phyloP scores from a whole-genome alignment of 2,329 filamentous ascomycete genomes.

The Lecanicillium sp. region DNA sequence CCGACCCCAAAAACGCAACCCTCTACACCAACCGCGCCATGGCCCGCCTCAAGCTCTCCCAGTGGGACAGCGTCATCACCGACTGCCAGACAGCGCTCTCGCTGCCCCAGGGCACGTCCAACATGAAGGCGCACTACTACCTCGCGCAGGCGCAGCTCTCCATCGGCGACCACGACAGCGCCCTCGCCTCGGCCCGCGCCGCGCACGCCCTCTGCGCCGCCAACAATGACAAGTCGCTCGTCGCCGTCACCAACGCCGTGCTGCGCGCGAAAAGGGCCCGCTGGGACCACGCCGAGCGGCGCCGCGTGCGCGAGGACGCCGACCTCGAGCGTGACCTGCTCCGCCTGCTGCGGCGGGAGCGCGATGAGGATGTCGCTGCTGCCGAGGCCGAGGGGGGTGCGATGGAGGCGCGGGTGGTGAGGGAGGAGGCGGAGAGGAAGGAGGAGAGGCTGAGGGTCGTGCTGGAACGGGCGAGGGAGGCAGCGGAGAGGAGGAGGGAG shows the following conservation, averaged over 20 bases:
- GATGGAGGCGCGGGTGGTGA: constrained; percentile 39
- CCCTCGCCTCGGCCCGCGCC: constrained; percentile 58
- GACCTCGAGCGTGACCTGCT: constrained; percentile 56
- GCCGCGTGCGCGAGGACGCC: constrained; percentile 45
- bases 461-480: constrained; percentile 43
- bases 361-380: constrained; percentile 30
- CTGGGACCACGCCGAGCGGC: constrained; percentile 69
- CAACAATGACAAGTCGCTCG: constrained; percentile 57
- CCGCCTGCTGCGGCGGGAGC: constrained; percentile 38
- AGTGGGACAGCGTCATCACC: constrained; percentile 66
- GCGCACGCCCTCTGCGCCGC: constrained; percentile 66
- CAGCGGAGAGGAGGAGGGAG: constrained; percentile 40
- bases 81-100: constrained; percentile 72
- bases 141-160: constrained; percentile 77
- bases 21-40: constrained; percentile 89
- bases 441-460: constrained; percentile 33
- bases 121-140: constrained; percentile 81
- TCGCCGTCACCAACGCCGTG: constrained; percentile 65
- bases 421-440: constrained; percentile 40
- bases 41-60: constrained; percentile 64
- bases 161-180: constrained; percentile 57
- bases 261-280: constrained; percentile 76
- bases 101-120: constrained; percentile 39
- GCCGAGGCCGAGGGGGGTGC: constrained; percentile 31
- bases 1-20: constrained; percentile 67